Base-by-base conservation (phyloP, 495 filamentous ascomycete genomes). In the Podospora australis region DNA sequence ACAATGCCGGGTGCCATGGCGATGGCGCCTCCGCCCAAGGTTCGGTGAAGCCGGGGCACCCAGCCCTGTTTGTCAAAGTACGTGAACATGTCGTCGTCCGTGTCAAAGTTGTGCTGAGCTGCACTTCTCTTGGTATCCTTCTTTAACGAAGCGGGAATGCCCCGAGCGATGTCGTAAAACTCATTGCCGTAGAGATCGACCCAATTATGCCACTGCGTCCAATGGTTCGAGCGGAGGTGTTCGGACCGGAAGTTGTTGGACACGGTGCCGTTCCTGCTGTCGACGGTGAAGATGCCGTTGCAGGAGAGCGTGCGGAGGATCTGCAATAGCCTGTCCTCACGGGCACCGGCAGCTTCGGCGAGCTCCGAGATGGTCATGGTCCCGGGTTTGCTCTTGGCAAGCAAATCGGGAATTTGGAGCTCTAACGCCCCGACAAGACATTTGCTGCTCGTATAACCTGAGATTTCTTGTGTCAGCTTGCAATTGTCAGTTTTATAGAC, bases 151-250 rank as follows among this genome's bases (percentile, higher is more conserved):
- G n/a, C 35, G 1, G 63, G 64, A 13, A 68, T 57, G 8, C 61
- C 60, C 13, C 56, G 46, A 2, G 61, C 58, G 44, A 68, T 62
- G 48, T 66, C 60, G 49, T 68, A 68, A 51, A 66, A 66, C 36
- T 66, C 48, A 29, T 62, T 62, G 2, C 60, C 57, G 32, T 68
- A 68, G 1, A 64, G 44, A 4, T 56, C 28, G 1, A 64, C 58
- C 64, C 63, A 68, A 34, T 54, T 56, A 6, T 51, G 52, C 65
- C 65, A 66, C 50, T 66, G 61, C 1, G 63, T 65, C 63, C 65
- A 66, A 40, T 68, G 60, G 32, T 55, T 50, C 11, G 45, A 50
- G 6, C 19, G 46, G 1, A 66, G 49, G 2, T 60, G 45, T 11
- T 35, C 45, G 0, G 62, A 64, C 29, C 46, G 30, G 10, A 30